Evolutionary conservation across 192 early-diverging fungal species (phyloP).

Genomic region (Jimgerdemannia lactiflua): DNA sequence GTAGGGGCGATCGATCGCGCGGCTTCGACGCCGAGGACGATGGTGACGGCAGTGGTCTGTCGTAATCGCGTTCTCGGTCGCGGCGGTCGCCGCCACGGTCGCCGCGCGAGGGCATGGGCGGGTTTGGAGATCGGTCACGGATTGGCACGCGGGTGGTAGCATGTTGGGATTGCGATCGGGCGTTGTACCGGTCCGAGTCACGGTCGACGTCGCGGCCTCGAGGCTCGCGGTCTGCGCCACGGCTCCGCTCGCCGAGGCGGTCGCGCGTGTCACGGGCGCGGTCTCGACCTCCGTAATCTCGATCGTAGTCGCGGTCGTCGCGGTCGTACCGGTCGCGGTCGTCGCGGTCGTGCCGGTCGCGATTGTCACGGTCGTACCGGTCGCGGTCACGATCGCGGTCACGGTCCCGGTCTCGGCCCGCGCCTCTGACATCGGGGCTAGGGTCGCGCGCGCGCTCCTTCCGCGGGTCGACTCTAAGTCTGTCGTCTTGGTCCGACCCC

Average conservation of each 20-base stretch:
- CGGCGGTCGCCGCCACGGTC: neutral
- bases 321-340: neutral
- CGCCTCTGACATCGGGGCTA: neutral
- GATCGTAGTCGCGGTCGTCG: neutral
- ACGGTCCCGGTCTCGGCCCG: neutral
- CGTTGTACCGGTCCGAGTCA: neutral
- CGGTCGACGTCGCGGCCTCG: neutral
- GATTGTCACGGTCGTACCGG: neutral
- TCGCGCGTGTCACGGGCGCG: neutral
- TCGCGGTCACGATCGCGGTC: neutral
- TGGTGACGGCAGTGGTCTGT: neutral
- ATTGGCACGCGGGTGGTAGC: no score
- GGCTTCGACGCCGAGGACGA: neutral
- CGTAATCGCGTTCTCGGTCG: neutral
- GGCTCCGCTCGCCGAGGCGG: neutral
- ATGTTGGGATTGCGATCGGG: neutral
- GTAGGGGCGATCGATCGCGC: neutral
- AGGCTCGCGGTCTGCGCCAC: neutral
- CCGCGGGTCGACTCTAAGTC: neutral
- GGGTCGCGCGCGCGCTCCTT: neutral
- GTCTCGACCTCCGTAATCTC: neutral
- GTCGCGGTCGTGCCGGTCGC: neutral
- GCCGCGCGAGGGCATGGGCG: neutral
- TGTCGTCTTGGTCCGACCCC: neutral
- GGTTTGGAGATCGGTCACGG: neutral